Base-by-base conservation (phyloP, 2,329 filamentous ascomycete genomes). In the Hypoxylon rubiginosum region DNA sequence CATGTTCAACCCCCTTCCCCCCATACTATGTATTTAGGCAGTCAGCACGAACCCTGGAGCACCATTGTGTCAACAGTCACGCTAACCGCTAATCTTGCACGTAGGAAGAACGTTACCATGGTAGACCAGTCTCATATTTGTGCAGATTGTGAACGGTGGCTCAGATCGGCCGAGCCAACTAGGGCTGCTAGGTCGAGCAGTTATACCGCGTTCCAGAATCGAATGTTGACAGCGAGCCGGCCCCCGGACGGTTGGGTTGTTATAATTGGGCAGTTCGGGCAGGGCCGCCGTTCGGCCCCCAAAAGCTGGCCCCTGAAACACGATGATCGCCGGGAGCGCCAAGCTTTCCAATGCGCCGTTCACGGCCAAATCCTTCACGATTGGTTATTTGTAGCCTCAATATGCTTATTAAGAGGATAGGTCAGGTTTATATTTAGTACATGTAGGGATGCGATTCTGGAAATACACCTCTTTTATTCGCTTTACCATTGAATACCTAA, bases 351-450 rank as follows among this genome's bases (percentile, higher is more conserved):
- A 53, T 46, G 15, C 34, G 19, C 34, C 17, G 11, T 36, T 30
- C 51, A 54, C 50, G 50, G 50, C 17, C 43, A 19, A 62, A 62
- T 62, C 59, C 59, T 45, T 45, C n/a, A 45, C 21, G 34, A 30
- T 32, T 32, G 30, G 30, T 5, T 39, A 48, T 30, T 45, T 46
- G 46, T 21, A 62, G 52, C 52, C 52, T 52, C 59, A 62, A 45
- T 11, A 21, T 51, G 45, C 52, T 62, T 62, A 57, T 54, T 46
- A 5, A 21, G 8, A 21, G 19, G 36, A 8, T 41, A 45, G 51
- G 43, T 50, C 26, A 34, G 52, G 6, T 26, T 50, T 61, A 61
- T 61, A 55, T 50, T 54, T 60, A 54, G 57, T n/a, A 28, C 7
- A 9, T n/a, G 15, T 28, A 30, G 24, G 19, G 9, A 26, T n/a